Conservation (phyloP, 345 rosid genomes). For the Aethionema arabicum region DNA sequence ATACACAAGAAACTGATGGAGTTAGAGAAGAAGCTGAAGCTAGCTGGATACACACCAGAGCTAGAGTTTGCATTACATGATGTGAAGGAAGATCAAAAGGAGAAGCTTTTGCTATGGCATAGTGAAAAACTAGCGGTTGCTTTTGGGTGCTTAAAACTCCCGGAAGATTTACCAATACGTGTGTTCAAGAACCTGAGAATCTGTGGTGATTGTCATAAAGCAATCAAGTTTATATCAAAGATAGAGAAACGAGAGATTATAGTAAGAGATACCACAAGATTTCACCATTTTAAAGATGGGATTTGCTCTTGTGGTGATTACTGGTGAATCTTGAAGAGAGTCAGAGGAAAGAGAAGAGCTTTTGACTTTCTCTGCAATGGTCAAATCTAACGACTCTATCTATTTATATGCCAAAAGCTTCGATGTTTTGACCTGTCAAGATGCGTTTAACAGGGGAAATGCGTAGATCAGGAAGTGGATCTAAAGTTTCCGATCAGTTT, state of each 20-base stretch:
- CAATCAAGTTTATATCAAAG: constrained; percentile 62
- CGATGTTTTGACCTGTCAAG: constrained; percentile 27
- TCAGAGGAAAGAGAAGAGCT: constrained; percentile 4
- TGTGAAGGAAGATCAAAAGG: constrained; percentile 65
- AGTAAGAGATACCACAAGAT: constrained; percentile 73
- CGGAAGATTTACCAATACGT: constrained; percentile 46
- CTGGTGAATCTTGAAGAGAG: constrained; percentile 43
- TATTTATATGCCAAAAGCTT: constrained; percentile 24
- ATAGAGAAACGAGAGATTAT: constrained; percentile 67
- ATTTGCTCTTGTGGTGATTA: constrained; percentile 84
- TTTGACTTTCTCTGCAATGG: constrained; percentile 22
- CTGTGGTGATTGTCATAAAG: constrained; percentile 80
- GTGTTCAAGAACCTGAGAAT: constrained; percentile 87
- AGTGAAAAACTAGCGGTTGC: constrained; percentile 88
- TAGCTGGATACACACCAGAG: constrained; percentile 73
- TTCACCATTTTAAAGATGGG: constrained; percentile 82
- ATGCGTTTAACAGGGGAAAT: constrained; percentile 40
- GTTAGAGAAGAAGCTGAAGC: constrained; percentile 64
- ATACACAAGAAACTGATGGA: constrained; percentile 62
- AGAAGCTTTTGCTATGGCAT: constrained; percentile 66
- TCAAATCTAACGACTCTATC: constrained; percentile 25
- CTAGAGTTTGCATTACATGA: constrained; percentile 79
- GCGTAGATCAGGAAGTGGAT: constrained; percentile 63
- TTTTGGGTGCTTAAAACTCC: constrained; percentile 62
- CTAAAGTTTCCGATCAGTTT: constrained; percentile 45